Conservation (phyloP, 2,329 filamentous ascomycete species). For the Trichoderma afroharzianum region DNA sequence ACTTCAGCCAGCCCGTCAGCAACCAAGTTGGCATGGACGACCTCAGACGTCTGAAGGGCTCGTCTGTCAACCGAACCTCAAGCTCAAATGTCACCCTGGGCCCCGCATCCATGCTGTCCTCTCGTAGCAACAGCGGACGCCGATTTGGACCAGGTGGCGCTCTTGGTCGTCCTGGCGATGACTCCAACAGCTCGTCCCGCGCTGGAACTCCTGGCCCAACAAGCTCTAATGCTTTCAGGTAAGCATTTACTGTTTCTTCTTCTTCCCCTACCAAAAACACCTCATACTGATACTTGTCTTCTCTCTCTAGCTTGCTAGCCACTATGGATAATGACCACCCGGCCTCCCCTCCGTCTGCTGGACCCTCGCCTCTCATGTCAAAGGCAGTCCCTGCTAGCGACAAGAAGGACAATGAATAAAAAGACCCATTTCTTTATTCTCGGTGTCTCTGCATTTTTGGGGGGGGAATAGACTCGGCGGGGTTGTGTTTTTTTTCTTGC, state of each 20-base stretch:
- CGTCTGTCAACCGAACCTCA: constrained; percentile 52
- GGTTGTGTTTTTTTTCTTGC: constrained; percentile 41
- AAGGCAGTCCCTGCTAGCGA: constrained; percentile 58
- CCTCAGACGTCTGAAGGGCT: constrained; percentile 72
- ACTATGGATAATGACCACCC: constrained; percentile 61
- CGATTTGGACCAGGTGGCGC: constrained; percentile 72
- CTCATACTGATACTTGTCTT: neutral
- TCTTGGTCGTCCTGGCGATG: constrained; percentile 70
- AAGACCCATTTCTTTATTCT: constrained; percentile 31
- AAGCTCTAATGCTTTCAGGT: constrained; percentile 92
- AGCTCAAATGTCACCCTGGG: constrained; percentile 67
- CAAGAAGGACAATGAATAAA: constrained; percentile 51
- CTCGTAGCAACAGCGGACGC: constrained; percentile 87
- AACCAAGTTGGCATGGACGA: constrained; percentile 92
- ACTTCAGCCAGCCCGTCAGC: constrained; percentile 68
- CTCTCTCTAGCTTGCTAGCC: constrained; percentile 49
- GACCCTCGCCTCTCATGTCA: constrained; percentile 62
- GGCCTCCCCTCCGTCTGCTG: constrained; percentile 66
- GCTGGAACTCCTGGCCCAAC: constrained; percentile 75
- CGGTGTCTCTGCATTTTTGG: constrained; percentile 45
- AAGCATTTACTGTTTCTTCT: constrained; percentile 37
- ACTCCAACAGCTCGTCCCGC: constrained; percentile 82
- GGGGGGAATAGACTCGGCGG: constrained; percentile 47
- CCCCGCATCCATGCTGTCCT: constrained; percentile 81
- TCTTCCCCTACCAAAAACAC: neutral